Conservation (phyloP, 345 rosid genomes). For the Hypericum perforatum region DNA sequence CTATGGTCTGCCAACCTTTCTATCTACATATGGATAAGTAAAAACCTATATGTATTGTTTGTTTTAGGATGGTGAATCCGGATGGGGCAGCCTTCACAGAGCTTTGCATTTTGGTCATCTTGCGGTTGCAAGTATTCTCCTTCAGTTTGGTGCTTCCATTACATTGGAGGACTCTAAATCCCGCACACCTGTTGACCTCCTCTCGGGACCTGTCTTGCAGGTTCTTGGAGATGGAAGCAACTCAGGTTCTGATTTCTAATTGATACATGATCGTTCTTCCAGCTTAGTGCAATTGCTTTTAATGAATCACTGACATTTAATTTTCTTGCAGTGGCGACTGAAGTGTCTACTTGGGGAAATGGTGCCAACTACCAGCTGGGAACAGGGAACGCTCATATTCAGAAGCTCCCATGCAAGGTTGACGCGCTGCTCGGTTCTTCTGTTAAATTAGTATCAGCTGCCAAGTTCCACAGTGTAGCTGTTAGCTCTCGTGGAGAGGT, state of each 20-base stretch:
- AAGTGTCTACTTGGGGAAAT: slow-evolving; percentile 96
- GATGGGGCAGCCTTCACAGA: slow-evolving; percentile 96
- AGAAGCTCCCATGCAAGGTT: slow-evolving; percentile 84
- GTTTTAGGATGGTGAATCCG: slow-evolving; percentile 97
- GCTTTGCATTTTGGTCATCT: slow-evolving; percentile 98
- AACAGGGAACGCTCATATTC: slow-evolving; percentile 83
- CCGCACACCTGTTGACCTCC: slow-evolving; percentile 74
- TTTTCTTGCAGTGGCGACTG: slow-evolving; percentile 53
- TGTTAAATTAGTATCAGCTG: slow-evolving; percentile 70
- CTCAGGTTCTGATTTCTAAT: slow-evolving; percentile 39
- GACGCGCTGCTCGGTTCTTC: slow-evolving; percentile 71
- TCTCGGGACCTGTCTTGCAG: slow-evolving; percentile 84
- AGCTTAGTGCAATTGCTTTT: slow-evolving; percentile 4
- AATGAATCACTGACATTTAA: slow-evolving; percentile 8
- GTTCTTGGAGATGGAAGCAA: slow-evolving; percentile 36
- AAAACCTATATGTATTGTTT: neutral
- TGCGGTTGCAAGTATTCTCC: slow-evolving; percentile 77
- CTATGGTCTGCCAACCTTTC: too few species aligned
- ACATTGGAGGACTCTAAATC: slow-evolving; percentile 61
- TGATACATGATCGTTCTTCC: slow-evolving; percentile 8
- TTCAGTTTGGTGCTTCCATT: slow-evolving; percentile 70
- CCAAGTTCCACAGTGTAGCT: slow-evolving; percentile 93
- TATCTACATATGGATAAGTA: too few species aligned
- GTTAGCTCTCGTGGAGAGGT: slow-evolving; percentile 67
- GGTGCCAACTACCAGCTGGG: slow-evolving; percentile 97